These are phyloP conservation scores for Tuber indicum DNA, from an alignment of 495 filamentous ascomycete species.

Conservation along the genomic window DNA sequence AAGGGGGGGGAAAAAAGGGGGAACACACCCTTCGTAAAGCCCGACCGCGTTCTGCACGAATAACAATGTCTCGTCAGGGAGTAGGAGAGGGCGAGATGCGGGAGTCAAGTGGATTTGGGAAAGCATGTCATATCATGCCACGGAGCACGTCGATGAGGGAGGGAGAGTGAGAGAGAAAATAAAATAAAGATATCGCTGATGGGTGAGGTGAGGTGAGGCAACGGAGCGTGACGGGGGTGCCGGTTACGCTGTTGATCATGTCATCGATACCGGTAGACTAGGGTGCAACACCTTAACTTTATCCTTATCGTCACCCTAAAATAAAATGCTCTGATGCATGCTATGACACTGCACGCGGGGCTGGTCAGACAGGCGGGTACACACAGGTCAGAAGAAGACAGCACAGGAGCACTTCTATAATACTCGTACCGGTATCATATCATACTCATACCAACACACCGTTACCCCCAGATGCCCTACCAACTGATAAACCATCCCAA, in stretches of 20 bases:
- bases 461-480: no score
- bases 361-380: no score
- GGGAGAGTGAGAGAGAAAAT: neutral
- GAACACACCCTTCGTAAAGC: slow-evolving; percentile 86
- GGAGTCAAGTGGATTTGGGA: slow-evolving; percentile 91
- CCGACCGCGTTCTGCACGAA: slow-evolving; percentile 97
- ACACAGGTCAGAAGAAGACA: no score
- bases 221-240: neutral
- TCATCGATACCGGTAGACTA: neutral
- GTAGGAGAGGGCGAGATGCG: slow-evolving; percentile 80
- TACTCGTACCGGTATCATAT: no score
- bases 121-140: slow-evolving; percentile 47
- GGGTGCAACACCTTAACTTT: neutral
- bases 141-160: slow-evolving; percentile 17
- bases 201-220: neutral
- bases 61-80: slow-evolving; percentile 82
- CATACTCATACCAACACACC: no score
- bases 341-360: no score
- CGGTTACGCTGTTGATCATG: neutral
- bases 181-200: neutral
- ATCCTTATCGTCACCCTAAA: neutral
- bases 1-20: slow-evolving; percentile 3
- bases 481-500: neutral
- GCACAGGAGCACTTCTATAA: no score
- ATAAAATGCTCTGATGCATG: neutral